Evolutionary conservation across 805 yeast genomes (phyloP).

Genomic region (Candida koratica): DNA sequence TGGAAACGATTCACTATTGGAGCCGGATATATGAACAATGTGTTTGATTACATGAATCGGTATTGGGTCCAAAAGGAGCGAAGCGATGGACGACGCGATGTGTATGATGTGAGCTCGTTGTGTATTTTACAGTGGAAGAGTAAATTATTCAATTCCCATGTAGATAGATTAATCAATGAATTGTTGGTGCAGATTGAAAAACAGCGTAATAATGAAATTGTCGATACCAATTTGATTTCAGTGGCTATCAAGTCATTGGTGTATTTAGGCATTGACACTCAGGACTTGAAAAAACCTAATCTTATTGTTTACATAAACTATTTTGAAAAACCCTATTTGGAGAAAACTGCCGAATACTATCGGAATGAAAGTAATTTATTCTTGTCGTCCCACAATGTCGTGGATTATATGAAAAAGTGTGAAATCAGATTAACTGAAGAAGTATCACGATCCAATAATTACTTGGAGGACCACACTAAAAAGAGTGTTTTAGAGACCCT

Average conservation of each 20-base stretch:
- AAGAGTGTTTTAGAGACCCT: constrained; percentile 70
- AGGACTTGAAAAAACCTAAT: constrained; percentile 82
- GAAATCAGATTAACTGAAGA: constrained; percentile 81
- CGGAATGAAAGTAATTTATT: constrained; percentile 62
- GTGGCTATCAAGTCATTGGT: constrained; percentile 84
- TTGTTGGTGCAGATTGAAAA: constrained; percentile 69
- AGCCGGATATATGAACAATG: constrained; percentile 86
- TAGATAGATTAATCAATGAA: constrained; percentile 58
- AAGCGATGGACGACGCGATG: constrained; percentile 84
- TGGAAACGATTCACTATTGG: constrained; percentile 92
- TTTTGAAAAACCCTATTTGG: constrained; percentile 76
- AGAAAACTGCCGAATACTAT: constrained; percentile 65
- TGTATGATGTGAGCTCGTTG: constrained; percentile 87
- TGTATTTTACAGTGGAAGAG: constrained; percentile 86
- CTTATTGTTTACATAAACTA: constrained; percentile 73
- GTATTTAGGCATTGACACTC: constrained; percentile 82
- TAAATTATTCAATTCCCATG: constrained; percentile 68
- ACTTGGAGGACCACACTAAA: constrained; percentile 83
- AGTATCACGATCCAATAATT: constrained; percentile 67
- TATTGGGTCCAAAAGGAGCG: constrained; percentile 98
- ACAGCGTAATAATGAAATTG: constrained; percentile 76
- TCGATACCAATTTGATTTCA: constrained; percentile 62
- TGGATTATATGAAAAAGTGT: constrained; percentile 86
- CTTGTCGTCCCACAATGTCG: constrained; percentile 71
- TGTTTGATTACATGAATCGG: constrained; percentile 91